Percentiles rank a stretch among this genome's conserved stretches.
phyloP scores from a whole-genome alignment of 371 early-diverging fungal genomes.

The Mortierella sp. region DNA sequence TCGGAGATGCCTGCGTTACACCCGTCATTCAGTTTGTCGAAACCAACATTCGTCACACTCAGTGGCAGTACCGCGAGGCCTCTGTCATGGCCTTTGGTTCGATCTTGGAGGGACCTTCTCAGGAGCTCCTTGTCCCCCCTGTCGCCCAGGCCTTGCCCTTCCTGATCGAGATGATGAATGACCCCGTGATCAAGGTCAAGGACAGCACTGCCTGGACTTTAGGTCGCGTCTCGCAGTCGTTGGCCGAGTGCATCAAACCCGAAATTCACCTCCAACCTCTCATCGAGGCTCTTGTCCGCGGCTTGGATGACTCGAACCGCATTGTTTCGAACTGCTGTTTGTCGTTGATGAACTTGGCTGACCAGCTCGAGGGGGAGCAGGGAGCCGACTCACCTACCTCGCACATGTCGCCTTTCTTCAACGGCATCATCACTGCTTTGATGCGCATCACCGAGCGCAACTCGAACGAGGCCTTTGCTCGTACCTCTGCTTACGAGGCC shows the following conservation, averaged over 20 bases:
- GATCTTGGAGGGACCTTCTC: slow-evolving; percentile 93
- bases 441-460: slow-evolving; percentile 80
- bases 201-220: slow-evolving; percentile 98
- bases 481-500: slow-evolving; percentile 94
- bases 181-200: slow-evolving; percentile 87
- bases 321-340: slow-evolving; percentile 92
- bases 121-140: slow-evolving; percentile 75
- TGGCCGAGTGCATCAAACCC: slow-evolving; percentile 80
- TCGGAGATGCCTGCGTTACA: slow-evolving; percentile 81
- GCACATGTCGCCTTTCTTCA: slow-evolving; percentile 85
- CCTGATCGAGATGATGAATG: slow-evolving; percentile 90
- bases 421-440: slow-evolving; percentile 81
- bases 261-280: slow-evolving; percentile 81
- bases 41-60: slow-evolving; percentile 79
- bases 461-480: slow-evolving; percentile 83
- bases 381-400: slow-evolving; percentile 71
- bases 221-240: slow-evolving; percentile 88
- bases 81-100: slow-evolving; percentile 99
- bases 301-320: slow-evolving; percentile 87
- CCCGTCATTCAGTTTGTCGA: slow-evolving; percentile 94
- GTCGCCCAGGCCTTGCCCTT: slow-evolving; percentile 90
- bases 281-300: slow-evolving; percentile 81
- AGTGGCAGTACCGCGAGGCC: slow-evolving; percentile 96
- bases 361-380: slow-evolving; percentile 72
- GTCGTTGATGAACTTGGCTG: slow-evolving; percentile 91